Conservation (phyloP, 192 early-diverging fungal genomes). For the Rhizophagus prolifer region DNA sequence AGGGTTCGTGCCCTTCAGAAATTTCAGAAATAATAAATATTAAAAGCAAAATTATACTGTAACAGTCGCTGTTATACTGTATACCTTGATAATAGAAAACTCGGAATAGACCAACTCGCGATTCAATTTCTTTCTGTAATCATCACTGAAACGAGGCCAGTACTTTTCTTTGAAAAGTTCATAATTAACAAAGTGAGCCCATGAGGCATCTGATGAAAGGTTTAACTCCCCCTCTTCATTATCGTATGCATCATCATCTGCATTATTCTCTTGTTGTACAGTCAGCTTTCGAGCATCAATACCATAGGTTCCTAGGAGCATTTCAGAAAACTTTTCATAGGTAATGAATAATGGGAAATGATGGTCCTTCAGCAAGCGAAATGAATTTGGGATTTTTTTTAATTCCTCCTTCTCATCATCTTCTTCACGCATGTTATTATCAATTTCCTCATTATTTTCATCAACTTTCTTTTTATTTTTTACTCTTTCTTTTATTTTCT, state of each 20-base stretch:
- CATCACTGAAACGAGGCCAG: slow-evolving; percentile 8
- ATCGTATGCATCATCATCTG: background rate
- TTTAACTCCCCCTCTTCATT: background rate
- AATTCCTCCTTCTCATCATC: background rate
- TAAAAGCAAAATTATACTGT: too few relatives aligned
- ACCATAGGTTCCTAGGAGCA: slow-evolving; percentile 7
- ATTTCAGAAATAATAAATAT: background rate
- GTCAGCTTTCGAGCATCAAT: slow-evolving; percentile 14
- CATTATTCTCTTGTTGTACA: background rate
- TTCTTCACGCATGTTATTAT: background rate
- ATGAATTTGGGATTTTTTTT: slow-evolving; percentile 20
- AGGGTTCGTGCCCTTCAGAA: slow-evolving; percentile 1
- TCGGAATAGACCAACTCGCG: slow-evolving; percentile 11
- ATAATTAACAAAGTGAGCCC: slow-evolving; percentile 23
- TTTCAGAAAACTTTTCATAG: slow-evolving; percentile 10
- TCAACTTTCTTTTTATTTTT: background rate
- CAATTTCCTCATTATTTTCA: too few relatives aligned
- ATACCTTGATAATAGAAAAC: slow-evolving; percentile 24
- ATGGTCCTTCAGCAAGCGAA: background rate
- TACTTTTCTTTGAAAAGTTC: background rate
- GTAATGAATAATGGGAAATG: slow-evolving; percentile 29
- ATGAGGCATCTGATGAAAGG: background rate
- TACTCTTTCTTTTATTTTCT: background rate
- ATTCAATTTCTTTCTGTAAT: background rate
- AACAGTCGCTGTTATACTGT: background rate